Evolutionary conservation across 2,329 filamentous ascomycete genomes (phyloP).

Genomic region (Ceratocystis cubensis): DNA sequence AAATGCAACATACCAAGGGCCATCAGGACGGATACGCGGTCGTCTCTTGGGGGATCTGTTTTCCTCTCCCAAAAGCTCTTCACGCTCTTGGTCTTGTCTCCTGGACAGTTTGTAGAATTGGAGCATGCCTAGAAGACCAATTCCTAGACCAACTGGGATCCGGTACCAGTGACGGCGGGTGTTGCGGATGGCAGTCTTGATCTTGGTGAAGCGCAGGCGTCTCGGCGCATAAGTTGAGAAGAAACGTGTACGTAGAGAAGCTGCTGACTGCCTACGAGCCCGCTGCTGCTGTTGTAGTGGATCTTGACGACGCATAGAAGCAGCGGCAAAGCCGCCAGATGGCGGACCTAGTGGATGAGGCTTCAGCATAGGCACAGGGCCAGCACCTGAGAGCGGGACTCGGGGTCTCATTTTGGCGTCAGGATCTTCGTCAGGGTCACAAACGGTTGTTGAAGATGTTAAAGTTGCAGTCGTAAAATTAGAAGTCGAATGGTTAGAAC

Average conservation of each 20-base stretch:
- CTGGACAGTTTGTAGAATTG: slow-evolving; percentile 67
- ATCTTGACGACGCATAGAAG: slow-evolving; percentile 17
- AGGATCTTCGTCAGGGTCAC: slow-evolving; percentile 7
- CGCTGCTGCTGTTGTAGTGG: slow-evolving; percentile 6
- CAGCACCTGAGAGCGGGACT: slow-evolving; percentile 13
- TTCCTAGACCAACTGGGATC: slow-evolving; percentile 74
- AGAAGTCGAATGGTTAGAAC: slow-evolving; percentile 9
- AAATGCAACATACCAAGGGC: slow-evolving; percentile 54
- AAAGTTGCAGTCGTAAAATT: not conserved
- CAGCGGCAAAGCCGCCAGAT: slow-evolving; percentile 18
- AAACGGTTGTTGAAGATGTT: not conserved
- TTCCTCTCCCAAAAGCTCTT: slow-evolving; percentile 20
- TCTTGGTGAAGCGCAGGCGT: slow-evolving; percentile 19
- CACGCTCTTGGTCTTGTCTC: slow-evolving; percentile 30
- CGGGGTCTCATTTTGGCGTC: slow-evolving; percentile 17
- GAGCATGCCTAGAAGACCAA: slow-evolving; percentile 69
- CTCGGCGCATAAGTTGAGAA: slow-evolving; percentile 17
- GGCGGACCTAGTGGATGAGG: slow-evolving; percentile 18
- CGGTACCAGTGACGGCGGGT: slow-evolving; percentile 59
- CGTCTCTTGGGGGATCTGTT: slow-evolving; percentile 35
- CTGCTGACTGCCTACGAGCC: slow-evolving; percentile 7
- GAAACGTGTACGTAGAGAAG: slow-evolving; percentile 15
- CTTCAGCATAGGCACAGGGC: slow-evolving; percentile 19
- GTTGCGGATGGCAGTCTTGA: slow-evolving; percentile 18
- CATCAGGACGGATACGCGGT: slow-evolving; percentile 60